phyloP scores from a whole-genome alignment of 148 eudicot genomes.

The Rhododendron ferrugineum region DNA sequence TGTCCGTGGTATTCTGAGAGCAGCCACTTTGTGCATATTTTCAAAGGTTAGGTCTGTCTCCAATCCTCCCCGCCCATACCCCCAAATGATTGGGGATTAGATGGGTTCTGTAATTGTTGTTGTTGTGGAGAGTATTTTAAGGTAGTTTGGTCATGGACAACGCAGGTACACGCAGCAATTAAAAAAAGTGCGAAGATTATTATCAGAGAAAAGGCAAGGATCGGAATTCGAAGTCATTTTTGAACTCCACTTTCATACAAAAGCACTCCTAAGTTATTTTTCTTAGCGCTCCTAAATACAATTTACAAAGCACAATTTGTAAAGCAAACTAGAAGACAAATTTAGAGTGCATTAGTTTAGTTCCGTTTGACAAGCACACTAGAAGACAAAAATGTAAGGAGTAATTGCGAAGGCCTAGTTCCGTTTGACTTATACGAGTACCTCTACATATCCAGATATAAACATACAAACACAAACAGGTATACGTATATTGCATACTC shows the following conservation, averaged over 20 bases:
- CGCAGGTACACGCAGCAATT: not conserved
- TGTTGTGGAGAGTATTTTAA: not conserved
- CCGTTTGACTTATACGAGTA: not conserved
- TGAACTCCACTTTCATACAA: too few species aligned
- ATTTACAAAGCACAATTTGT: too few species aligned
- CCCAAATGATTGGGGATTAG: not conserved
- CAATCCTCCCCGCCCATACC: not conserved
- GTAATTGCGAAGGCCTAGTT: not conserved
- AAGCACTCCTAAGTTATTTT: too few species aligned
- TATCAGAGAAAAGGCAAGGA: not conserved
- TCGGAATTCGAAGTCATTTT: not conserved
- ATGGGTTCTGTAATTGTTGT: too few species aligned
- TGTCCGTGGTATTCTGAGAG: too few species aligned
- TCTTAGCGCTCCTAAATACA: too few species aligned
- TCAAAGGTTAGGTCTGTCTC: not conserved
- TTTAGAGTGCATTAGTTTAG: too few species aligned
- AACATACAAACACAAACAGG: not conserved
- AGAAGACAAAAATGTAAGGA: not conserved
- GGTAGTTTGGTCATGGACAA: not conserved
- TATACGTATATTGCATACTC: slow-evolving; percentile 31
- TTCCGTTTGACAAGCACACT: not conserved
- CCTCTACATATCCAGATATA: not conserved
- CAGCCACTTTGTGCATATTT: not conserved
- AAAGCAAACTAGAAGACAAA: too few species aligned
- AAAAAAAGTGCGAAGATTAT: not conserved